Percentiles rank a stretch among this genome's conserved stretches.
Evolutionary conservation across 805 yeast genomes (phyloP).

Genomic region (Metschnikowia sp.): DNA sequence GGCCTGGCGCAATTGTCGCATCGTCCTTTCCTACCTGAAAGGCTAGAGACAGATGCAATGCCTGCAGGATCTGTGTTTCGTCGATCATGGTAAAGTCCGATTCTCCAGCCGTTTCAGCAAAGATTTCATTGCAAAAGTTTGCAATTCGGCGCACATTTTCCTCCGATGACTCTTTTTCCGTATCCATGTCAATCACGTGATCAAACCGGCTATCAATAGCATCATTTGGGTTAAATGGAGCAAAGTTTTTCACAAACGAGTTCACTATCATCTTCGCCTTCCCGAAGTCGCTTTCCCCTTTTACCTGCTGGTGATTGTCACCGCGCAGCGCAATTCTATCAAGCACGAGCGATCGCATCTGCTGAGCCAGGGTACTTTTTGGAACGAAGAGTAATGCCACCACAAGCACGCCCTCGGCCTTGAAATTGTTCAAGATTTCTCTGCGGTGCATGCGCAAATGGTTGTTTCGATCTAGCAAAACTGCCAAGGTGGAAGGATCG

Average conservation of each 20-base stretch:
- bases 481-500: constrained; percentile 39
- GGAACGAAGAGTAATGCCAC: constrained; percentile 69
- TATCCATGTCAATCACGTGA: constrained; percentile 54
- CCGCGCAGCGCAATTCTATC: constrained; percentile 68
- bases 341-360: constrained; percentile 51
- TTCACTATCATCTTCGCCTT: constrained; percentile 62
- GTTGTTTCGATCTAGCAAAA: constrained; percentile 81
- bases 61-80: not conserved
- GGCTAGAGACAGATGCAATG: not conserved
- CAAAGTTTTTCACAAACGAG: constrained; percentile 70
- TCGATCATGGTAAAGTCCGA: not conserved
- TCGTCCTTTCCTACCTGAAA: not conserved
- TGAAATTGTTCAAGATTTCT: constrained; percentile 56
- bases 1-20: not conserved
- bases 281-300: constrained; percentile 45
- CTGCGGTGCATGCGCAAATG: constrained; percentile 67
- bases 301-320: constrained; percentile 84
- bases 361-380: constrained; percentile 20
- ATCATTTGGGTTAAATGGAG: constrained; percentile 45
- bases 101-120: not conserved
- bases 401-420: constrained; percentile 42
- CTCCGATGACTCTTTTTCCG: constrained; percentile 19
- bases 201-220: constrained; percentile 71
- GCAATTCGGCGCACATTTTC: constrained; percentile 13
- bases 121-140: not conserved